These are phyloP conservation scores for Lactifluus piperatus DNA, from an alignment of 768 basidiomycete species.

Conservation along the genomic window DNA sequence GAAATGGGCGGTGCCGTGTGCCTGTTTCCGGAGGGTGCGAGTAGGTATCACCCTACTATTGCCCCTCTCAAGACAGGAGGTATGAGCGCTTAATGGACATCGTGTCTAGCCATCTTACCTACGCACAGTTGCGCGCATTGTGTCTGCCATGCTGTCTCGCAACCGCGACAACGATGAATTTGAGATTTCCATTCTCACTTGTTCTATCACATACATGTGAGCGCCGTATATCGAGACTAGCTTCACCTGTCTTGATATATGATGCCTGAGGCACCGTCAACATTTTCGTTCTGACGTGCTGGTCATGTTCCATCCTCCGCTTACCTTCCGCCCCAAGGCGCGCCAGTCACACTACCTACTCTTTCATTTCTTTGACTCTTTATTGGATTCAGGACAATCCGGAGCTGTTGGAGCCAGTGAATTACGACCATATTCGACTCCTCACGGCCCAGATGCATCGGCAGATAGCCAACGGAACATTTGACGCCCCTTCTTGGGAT, in stretches of 20 bases:
- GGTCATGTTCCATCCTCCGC: conserved; percentile 69
- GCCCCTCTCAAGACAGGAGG: conserved; percentile 85
- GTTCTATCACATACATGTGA: conserved; percentile 78
- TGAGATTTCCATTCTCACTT: conserved; percentile 63
- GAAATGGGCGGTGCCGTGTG: conserved; percentile 73
- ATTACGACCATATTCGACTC: conserved; percentile 49
- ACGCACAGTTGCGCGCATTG: conserved; percentile 60
- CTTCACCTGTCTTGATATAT: conserved; percentile 3
- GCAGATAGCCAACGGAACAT: conserved; percentile 65
- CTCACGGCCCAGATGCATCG: conserved; percentile 57
- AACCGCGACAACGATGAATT: conserved; percentile 62
- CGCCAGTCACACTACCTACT: neutral
- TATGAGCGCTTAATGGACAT: conserved; percentile 24
- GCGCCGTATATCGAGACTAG: conserved; percentile 11
- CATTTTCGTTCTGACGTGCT: conserved; percentile 85
- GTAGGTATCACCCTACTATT: conserved; percentile 78
- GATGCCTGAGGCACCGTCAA: conserved; percentile 56
- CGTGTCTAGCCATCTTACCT: neutral
- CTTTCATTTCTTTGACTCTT: neutral
- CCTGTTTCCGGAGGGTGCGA: conserved; percentile 81
- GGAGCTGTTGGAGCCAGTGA: conserved; percentile 58
- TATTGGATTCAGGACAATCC: conserved; percentile 47
- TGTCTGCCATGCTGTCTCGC: conserved; percentile 67
- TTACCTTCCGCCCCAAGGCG: conserved; percentile 58
- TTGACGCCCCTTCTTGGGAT: conserved; percentile 83